Base-by-base conservation (phyloP, 306 rosid genomes). In the Amphicarpaea edgeworthii region DNA sequence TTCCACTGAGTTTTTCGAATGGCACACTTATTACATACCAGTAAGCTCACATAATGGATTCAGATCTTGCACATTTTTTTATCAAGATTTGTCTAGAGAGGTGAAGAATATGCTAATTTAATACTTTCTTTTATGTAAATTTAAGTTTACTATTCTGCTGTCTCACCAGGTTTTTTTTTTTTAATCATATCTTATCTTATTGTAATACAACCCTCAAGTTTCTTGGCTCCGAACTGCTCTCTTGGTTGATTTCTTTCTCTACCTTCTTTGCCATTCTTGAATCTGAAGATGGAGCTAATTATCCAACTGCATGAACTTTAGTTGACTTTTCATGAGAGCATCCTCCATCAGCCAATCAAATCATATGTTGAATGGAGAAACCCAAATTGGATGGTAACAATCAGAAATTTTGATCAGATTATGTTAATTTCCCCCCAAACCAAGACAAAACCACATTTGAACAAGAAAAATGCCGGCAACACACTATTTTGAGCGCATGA, bases 381-480 rank as follows among this genome's bases (percentile, higher is more conserved):
- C 28, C 28, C 70, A 64, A 40, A 64, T 40, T 40, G 16, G 51
- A 32, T 32, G 75, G 12, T 50, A 11, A 34, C 47, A 51, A 53
- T 34, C 32, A 70, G 45, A 69, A 69, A 49, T 4, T 51, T 32
- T 11, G 12, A 20, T 50, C 20, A 0, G 6, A 15, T 47, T 16
- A 28, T 47, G 45, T 10, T 28, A 30, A 32, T 23, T 68, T 28
- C 58, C 30, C 11, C 10, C 14, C 45, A 16, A 50, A 12, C 47
- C 47, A 30, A 49, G 61, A 49, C 40, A 69, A 69, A 30, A 38
- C 61, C 30, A 49, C 46, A 49, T 17, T 49, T 69, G 30, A 50
- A 23, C 32, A 23, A 55, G 37, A 30, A 7, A 30, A 30, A 30
- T 30, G n/a, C 16, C 11, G 11, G 16, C n/a, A 26, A 55, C 7